phyloP scores from a whole-genome alignment of 495 filamentous ascomycete species.

The Podospora conica region DNA sequence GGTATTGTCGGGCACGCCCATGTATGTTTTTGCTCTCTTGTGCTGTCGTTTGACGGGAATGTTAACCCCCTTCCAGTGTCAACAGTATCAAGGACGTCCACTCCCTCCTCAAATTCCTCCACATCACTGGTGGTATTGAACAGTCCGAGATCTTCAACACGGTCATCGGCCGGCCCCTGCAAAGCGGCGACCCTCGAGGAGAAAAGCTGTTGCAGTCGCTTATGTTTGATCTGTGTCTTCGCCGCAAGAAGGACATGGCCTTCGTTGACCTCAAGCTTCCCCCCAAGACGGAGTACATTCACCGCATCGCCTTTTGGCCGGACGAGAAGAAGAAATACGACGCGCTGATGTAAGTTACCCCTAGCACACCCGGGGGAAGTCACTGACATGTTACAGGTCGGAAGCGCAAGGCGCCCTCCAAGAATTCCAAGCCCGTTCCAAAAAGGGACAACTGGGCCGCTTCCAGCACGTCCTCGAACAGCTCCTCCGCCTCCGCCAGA shows the following conservation, averaged over 20 bases:
- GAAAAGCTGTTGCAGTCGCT: constrained; percentile 65
- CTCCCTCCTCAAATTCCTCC: constrained; percentile 72
- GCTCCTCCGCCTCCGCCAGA: constrained; percentile 76
- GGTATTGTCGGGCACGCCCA: constrained; percentile 77
- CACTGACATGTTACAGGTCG: constrained; percentile 38
- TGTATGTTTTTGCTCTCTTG: constrained; percentile 33
- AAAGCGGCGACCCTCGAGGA: constrained; percentile 44
- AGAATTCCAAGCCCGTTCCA: constrained; percentile 46
- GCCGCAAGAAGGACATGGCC: constrained; percentile 82
- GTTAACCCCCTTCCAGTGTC: constrained; percentile 31
- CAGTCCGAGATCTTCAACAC: constrained; percentile 68
- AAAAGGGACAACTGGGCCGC: constrained; percentile 39
- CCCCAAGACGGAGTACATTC: constrained; percentile 70
- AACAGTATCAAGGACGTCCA: constrained; percentile 80
- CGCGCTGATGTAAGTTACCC: constrained; percentile 53
- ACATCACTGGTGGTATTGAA: constrained; percentile 71
- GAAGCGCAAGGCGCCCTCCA: constrained; percentile 71
- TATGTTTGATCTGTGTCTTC: constrained; percentile 76
- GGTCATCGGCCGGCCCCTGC: constrained; percentile 66
- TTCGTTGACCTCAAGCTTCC: constrained; percentile 83
- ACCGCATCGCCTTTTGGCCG: constrained; percentile 65
- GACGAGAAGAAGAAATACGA: constrained; percentile 80
- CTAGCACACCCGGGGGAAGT: neutral
- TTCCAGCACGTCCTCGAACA: constrained; percentile 65
- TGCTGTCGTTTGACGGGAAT: neutral